phyloP scores from a whole-genome alignment of 495 filamentous ascomycete species.

The Monascus purpureus region DNA sequence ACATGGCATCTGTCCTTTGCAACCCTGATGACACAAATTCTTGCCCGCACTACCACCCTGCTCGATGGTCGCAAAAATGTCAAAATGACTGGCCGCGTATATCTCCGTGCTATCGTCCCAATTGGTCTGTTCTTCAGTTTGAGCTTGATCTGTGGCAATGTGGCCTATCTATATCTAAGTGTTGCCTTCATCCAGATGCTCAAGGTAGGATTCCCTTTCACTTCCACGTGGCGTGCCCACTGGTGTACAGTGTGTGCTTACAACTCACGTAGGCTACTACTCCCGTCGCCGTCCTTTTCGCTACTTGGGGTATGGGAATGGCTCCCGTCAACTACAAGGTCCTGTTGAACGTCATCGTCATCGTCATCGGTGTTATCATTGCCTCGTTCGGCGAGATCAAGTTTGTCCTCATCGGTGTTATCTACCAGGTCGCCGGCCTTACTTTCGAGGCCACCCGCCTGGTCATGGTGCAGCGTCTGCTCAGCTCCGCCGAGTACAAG shows the following conservation, averaged over 20 bases:
- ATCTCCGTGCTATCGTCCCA: slow-evolving; percentile 80
- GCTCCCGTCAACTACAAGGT: slow-evolving; percentile 63
- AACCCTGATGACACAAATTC: slow-evolving; percentile 77
- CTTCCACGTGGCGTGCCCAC: not conserved
- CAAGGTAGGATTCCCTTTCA: slow-evolving; percentile 13
- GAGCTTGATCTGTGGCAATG: slow-evolving; percentile 87
- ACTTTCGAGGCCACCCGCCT: slow-evolving; percentile 82
- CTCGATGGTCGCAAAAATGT: slow-evolving; percentile 84
- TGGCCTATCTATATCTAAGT: slow-evolving; percentile 83
- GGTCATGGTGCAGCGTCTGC: slow-evolving; percentile 79
- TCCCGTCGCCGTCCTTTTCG: slow-evolving; percentile 75
- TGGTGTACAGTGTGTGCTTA: no score
- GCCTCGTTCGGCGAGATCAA: slow-evolving; percentile 87
- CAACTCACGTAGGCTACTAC: slow-evolving; percentile 87
- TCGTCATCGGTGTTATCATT: slow-evolving; percentile 81
- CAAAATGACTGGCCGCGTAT: slow-evolving; percentile 87
- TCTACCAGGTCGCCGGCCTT: slow-evolving; percentile 76
- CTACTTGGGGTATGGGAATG: slow-evolving; percentile 71
- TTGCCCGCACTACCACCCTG: slow-evolving; percentile 70
- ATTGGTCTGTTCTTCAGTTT: slow-evolving; percentile 89
- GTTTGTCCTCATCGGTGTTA: slow-evolving; percentile 74
- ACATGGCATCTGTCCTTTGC: slow-evolving; percentile 88
- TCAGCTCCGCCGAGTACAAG: slow-evolving; percentile 86
- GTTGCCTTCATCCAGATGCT: slow-evolving; percentile 98
- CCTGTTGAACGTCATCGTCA: slow-evolving; percentile 73